Evolutionary conservation across 495 filamentous ascomycete species (phyloP).

Genomic region (Staphylotrichum longicolle): DNA sequence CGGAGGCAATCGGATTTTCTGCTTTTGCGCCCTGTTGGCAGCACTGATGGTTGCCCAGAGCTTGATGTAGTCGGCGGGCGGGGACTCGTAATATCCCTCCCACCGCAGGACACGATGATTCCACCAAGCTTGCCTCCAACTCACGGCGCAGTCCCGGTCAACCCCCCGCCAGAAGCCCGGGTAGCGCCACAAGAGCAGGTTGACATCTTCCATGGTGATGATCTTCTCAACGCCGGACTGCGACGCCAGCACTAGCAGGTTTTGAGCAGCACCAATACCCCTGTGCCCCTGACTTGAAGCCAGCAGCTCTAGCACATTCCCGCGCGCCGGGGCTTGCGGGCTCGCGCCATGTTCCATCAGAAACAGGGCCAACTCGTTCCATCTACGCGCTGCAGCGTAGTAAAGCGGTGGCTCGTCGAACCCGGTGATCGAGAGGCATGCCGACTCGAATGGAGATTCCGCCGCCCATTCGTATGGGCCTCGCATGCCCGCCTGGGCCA

Average conservation of each 20-base stretch:
- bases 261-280: neutral
- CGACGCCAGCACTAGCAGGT: neutral
- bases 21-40: neutral
- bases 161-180: neutral
- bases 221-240: conserved; percentile 2
- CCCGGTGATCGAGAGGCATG: neutral
- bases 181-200: neutral
- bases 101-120: neutral
- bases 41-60: neutral
- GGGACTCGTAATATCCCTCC: neutral
- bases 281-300: neutral
- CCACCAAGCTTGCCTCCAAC: neutral
- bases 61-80: conserved; percentile 1
- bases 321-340: neutral
- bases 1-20: neutral
- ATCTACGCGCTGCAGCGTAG: neutral
- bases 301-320: neutral
- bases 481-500: neutral
- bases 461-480: neutral
- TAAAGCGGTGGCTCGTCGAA: conserved; percentile 1
- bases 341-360: conserved; percentile 4
- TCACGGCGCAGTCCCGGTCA: neutral
- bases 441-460: neutral
- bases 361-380: neutral
- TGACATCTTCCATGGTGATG: conserved; percentile 1